Evolutionary conservation across 2,329 filamentous ascomycete species (phyloP).

Genomic region (Simplicillium aogashimaense): DNA sequence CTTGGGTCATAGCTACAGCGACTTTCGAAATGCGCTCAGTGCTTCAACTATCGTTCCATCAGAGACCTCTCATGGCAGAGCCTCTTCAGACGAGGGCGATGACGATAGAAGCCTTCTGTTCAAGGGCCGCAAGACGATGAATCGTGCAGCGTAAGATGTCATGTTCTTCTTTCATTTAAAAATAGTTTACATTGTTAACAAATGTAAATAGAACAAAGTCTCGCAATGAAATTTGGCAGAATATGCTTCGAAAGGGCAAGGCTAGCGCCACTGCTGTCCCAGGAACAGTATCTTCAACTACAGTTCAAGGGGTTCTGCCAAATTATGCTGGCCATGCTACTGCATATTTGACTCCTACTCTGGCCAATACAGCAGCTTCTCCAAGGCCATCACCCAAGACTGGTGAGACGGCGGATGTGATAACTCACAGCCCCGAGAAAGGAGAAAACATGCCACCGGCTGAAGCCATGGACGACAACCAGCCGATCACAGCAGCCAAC

Average conservation of each 20-base stretch:
- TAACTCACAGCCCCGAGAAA: conserved; percentile 17
- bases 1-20: conserved; percentile 14
- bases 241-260: conserved; percentile 41
- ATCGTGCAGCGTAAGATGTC: conserved; percentile 19
- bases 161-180: not conserved
- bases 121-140: conserved; percentile 21
- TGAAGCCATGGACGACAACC: not conserved
- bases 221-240: conserved; percentile 36
- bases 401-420: conserved; percentile 10
- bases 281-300: conserved; percentile 40
- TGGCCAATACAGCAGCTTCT: conserved; percentile 26
- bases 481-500: conserved; percentile 5
- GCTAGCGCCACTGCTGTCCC: conserved; percentile 34
- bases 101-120: conserved; percentile 25
- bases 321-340: conserved; percentile 43
- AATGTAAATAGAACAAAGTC: conserved; percentile 23
- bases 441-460: conserved; percentile 29
- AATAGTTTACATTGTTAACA: conserved; percentile 7
- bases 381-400: conserved; percentile 15
- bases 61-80: conserved; percentile 12
- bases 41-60: conserved; percentile 2
- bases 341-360: conserved; percentile 35
- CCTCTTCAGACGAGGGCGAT: conserved; percentile 19
- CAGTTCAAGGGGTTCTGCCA: conserved; percentile 43
- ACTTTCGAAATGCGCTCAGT: conserved; percentile 15